These are phyloP conservation scores for Gaeumannomyces tritici DNA, from an alignment of 2,329 filamentous ascomycete species.

Conservation along the genomic window DNA sequence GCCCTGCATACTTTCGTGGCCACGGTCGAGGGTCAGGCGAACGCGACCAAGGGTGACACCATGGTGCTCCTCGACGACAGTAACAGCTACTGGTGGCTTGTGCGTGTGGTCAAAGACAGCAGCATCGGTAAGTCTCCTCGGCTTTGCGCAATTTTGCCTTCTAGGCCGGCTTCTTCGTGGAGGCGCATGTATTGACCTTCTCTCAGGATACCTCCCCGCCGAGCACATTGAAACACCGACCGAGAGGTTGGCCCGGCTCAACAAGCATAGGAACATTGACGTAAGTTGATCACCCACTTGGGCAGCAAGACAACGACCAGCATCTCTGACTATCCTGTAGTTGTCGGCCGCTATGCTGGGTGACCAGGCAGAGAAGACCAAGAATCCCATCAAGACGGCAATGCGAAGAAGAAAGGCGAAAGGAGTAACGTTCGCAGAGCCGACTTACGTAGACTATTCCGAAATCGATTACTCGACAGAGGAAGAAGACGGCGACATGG, in stretches of 20 bases:
- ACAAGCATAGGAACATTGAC: conserved; percentile 97
- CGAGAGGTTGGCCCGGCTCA: conserved; percentile 82
- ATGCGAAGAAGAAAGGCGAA: conserved; percentile 77
- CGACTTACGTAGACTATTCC: conserved; percentile 81
- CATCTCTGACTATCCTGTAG: conserved; percentile 26
- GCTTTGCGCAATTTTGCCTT: not conserved
- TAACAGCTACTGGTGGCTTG: conserved; percentile 99
- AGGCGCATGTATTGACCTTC: not conserved
- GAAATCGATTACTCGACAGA: conserved; percentile 78
- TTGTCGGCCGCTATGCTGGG: conserved; percentile 54
- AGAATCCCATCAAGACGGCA: conserved; percentile 73
- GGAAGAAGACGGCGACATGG: conserved; percentile 48
- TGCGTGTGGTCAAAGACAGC: conserved; percentile 92
- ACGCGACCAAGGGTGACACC: conserved; percentile 95
- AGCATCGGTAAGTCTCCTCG: conserved; percentile 58
- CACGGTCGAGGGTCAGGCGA: conserved; percentile 95
- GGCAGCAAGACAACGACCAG: not conserved
- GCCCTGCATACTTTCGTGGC: conserved; percentile 95
- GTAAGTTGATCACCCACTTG: conserved; percentile 39
- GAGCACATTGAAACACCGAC: conserved; percentile 98
- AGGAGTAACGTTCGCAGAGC: conserved; percentile 75
- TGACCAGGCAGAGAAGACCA: conserved; percentile 64
- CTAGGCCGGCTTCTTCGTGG: not conserved
- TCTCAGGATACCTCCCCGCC: conserved; percentile 79
- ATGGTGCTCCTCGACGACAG: conserved; percentile 98